phyloP scores from a whole-genome alignment of 345 rosid species.

The Physaria fendleri region DNA sequence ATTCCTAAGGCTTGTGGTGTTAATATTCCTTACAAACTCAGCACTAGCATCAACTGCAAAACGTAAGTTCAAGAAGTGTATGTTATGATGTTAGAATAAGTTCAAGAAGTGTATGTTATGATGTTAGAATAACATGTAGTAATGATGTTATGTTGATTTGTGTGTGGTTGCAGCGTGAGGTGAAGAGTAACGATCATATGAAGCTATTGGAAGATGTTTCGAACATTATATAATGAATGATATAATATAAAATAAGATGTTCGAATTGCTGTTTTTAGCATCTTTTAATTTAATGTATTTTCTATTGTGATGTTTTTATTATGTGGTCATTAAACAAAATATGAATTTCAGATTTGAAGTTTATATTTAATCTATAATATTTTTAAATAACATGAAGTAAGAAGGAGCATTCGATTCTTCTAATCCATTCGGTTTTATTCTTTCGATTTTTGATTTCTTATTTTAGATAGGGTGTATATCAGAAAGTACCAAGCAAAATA shows the following conservation, averaged over 20 bases:
- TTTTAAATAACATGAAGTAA: too few species aligned
- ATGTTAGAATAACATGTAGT: too few species aligned
- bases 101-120: background rate
- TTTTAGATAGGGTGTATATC: too few species aligned
- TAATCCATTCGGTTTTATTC: too few species aligned
- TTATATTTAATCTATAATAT: background rate
- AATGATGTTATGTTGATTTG: slow-evolving; percentile 1
- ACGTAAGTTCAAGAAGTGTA: slow-evolving; percentile 16
- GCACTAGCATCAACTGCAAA: slow-evolving; percentile 28
- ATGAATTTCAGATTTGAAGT: slow-evolving; percentile 10
- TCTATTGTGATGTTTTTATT: background rate
- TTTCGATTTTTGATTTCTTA: too few species aligned
- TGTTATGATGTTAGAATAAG: too few species aligned
- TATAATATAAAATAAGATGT: too few species aligned
- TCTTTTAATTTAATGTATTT: background rate
- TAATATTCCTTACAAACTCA: slow-evolving; percentile 23
- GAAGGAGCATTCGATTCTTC: too few species aligned
- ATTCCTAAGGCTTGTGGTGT: slow-evolving; percentile 17
- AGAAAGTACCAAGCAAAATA: too few species aligned
- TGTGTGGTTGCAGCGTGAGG: slow-evolving; percentile 21
- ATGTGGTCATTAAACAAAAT: background rate
- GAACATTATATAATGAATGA: too few species aligned
- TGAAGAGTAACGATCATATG: slow-evolving; percentile 2
- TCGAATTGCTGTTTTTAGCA: background rate
- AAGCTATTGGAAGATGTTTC: slow-evolving; percentile 10